Evolutionary conservation across 768 basidiomycete genomes (phyloP).

Genomic region (Collybia mongolica): DNA sequence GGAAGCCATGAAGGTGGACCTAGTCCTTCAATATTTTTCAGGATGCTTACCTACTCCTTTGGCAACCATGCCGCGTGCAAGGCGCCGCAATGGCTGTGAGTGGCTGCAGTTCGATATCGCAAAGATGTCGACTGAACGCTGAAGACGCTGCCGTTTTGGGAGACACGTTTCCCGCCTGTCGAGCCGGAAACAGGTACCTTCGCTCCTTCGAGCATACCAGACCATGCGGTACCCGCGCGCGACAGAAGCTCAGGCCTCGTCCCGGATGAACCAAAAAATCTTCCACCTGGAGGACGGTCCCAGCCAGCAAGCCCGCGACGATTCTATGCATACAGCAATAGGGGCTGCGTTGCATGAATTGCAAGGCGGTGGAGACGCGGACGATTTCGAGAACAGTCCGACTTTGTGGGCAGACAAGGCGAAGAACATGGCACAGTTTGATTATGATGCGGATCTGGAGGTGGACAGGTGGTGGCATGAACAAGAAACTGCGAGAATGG

Average conservation of each 20-base stretch:
- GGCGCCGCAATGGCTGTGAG: slow-evolving; percentile 52
- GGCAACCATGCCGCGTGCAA: slow-evolving; percentile 49
- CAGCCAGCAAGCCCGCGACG: slow-evolving; percentile 49
- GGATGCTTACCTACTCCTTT: no score
- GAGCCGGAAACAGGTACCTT: slow-evolving; percentile 33
- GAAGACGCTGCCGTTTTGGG: slow-evolving; percentile 41
- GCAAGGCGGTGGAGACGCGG: slow-evolving; percentile 11
- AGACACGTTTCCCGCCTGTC: slow-evolving; percentile 47
- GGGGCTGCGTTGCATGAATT: slow-evolving; percentile 28
- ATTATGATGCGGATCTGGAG: slow-evolving; percentile 52
- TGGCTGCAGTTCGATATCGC: background rate
- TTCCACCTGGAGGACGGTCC: slow-evolving; percentile 59
- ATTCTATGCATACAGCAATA: slow-evolving; percentile 51
- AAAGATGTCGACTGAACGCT: no score
- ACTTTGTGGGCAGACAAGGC: slow-evolving; percentile 60
- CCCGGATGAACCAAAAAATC: slow-evolving; percentile 48
- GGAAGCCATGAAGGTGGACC: background rate
- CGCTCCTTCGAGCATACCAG: slow-evolving; percentile 52
- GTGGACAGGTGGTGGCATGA: slow-evolving; percentile 49
- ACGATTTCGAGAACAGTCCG: slow-evolving; percentile 28
- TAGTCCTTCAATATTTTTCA: slow-evolving; percentile 10
- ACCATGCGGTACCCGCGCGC: slow-evolving; percentile 49
- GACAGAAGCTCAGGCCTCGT: slow-evolving; percentile 44
- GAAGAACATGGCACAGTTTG: slow-evolving; percentile 47
- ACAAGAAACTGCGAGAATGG: background rate